Conservation (phyloP, 2,329 filamentous ascomycete species). For the Madurella mycetomatis region DNA sequence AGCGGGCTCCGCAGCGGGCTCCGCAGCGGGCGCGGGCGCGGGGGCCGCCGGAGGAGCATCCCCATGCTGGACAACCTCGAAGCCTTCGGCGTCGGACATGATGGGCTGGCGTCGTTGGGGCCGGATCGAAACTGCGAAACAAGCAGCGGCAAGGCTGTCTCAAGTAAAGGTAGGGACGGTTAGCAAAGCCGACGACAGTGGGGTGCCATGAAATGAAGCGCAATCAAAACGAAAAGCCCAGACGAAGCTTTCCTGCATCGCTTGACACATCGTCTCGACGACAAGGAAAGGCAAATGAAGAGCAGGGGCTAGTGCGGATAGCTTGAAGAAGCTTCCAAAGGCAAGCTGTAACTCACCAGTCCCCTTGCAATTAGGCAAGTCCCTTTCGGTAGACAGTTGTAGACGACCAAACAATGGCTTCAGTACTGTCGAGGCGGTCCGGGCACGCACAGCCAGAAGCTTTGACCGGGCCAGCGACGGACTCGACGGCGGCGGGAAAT, state of each 20-base stretch:
- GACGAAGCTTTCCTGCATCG: background rate
- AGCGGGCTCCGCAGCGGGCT: conserved; percentile 16
- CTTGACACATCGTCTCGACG: background rate
- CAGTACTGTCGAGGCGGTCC: background rate
- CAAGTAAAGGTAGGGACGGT: background rate
- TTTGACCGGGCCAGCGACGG: conserved; percentile 3
- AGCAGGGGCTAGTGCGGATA: background rate
- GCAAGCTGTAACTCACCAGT: conserved; percentile 10
- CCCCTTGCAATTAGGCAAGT: background rate
- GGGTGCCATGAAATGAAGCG: conserved; percentile 3
- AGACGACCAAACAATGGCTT: background rate
- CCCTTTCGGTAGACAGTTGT: conserved; percentile 8
- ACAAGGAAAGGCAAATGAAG: background rate
- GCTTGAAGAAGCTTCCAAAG: background rate
- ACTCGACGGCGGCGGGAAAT: background rate
- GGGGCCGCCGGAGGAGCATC: conserved; percentile 23
- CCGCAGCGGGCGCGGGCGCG: conserved; percentile 19
- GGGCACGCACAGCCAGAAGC: conserved; percentile 3
- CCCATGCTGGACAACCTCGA: conserved; percentile 29
- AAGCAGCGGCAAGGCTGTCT: background rate
- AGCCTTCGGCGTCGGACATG: conserved; percentile 34
- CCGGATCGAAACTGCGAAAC: background rate
- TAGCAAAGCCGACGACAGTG: conserved; percentile 5
- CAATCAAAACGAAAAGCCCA: conserved; percentile 7
- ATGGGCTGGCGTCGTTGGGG: conserved; percentile 11